These are phyloP conservation scores for Westerdykella aurantiaca DNA, from an alignment of 2,329 filamentous ascomycete genomes.

Conservation along the genomic window DNA sequence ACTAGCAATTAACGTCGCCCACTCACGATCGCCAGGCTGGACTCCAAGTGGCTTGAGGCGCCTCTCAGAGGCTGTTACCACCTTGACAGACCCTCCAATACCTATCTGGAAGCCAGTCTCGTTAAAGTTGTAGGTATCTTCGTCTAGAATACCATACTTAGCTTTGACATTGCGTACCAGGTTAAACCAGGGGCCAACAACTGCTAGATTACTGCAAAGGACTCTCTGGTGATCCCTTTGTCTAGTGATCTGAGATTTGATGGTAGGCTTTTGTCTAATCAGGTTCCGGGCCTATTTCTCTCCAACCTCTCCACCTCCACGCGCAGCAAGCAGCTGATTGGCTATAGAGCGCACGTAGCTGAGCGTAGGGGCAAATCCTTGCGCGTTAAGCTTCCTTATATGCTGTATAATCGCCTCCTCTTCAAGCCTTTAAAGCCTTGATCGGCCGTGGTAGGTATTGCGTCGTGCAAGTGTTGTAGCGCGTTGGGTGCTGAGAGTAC, in stretches of 20 bases:
- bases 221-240: conserved; percentile 8
- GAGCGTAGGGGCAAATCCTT: too few species aligned
- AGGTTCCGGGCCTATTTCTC: conserved; percentile 8
- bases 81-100: conserved; percentile 3
- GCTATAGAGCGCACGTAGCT: conserved; percentile 5
- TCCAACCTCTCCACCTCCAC: conserved; percentile 4
- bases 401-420: conserved; percentile 8
- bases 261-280: too few species aligned
- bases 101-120: conserved; percentile 12
- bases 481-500: neutral
- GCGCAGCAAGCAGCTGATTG: conserved; percentile 7
- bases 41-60: conserved; percentile 2
- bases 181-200: conserved; percentile 10
- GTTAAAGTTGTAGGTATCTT: conserved; percentile 10
- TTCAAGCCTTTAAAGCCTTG: conserved; percentile 5
- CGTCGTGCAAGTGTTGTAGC: conserved; percentile 1
- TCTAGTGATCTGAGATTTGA: conserved; percentile 4
- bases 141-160: conserved; percentile 9
- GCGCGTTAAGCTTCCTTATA: conserved; percentile 6
- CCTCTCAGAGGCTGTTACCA: conserved; percentile 7
- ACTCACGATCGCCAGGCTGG: conserved; percentile 10
- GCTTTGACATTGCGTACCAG: conserved; percentile 8
- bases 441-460: conserved; percentile 2
- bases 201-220: conserved; percentile 5
- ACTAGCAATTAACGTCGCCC: conserved; percentile 16